A percentile compares a stretch with the other conserved stretches of the same genome.
These are phyloP conservation scores for Phylloporus sp. DNA, from an alignment of 768 basidiomycete genomes.

Conservation along the genomic window DNA sequence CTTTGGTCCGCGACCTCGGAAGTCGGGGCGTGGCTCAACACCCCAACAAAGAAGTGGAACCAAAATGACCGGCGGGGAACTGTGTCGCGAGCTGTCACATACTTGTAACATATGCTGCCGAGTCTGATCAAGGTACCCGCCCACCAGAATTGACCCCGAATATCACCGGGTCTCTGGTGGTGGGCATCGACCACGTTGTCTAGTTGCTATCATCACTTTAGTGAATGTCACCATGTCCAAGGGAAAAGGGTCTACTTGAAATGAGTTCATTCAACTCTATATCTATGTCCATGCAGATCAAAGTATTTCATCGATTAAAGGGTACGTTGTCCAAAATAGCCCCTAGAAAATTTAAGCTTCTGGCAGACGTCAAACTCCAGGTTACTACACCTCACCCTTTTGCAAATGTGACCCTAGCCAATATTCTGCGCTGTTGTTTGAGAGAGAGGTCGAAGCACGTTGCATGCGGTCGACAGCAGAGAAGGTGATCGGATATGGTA, in stretches of 20 bases:
- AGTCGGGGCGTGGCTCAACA: not conserved
- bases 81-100: not conserved
- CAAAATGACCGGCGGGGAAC: not conserved
- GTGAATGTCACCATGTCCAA: no score
- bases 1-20: not conserved
- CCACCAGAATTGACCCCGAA: not conserved
- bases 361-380: not conserved
- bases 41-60: not conserved
- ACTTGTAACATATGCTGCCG: not conserved
- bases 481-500: slow-evolving; percentile 3
- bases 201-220: no score
- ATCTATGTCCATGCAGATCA: not conserved
- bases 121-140: not conserved
- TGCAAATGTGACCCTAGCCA: not conserved
- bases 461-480: not conserved
- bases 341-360: not conserved
- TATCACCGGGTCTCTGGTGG: no score
- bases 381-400: not conserved
- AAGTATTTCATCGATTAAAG: not conserved
- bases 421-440: not conserved
- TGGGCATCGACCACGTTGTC: not conserved
- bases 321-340: not conserved
- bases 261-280: not conserved
- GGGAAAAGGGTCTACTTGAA: not conserved
- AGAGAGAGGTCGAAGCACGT: not conserved